Conservation (phyloP, 2,329 filamentous ascomycete species). For the Epicoccum sorghinum region DNA sequence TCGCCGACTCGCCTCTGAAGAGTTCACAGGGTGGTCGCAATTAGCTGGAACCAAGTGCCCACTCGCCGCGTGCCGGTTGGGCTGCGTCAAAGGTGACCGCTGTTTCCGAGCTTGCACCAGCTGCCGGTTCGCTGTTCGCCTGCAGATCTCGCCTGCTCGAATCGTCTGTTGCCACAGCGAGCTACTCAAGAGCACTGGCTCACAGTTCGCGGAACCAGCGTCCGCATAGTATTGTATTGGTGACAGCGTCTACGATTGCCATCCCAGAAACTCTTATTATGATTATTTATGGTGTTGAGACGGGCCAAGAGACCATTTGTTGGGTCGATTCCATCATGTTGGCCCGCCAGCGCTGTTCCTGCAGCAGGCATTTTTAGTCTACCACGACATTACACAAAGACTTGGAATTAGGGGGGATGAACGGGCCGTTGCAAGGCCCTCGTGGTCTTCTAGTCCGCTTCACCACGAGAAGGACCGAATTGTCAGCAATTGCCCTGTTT, state of each 20-base stretch:
- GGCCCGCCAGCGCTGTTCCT: constrained; percentile 2
- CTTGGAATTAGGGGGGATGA: constrained; percentile 1
- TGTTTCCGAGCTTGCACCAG: constrained; percentile 3
- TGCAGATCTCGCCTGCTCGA: constrained; percentile 5
- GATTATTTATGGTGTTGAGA: background rate
- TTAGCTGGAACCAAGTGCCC: background rate
- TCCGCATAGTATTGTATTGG: background rate
- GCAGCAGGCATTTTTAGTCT: constrained; percentile 3
- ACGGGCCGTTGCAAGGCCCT: constrained; percentile 17
- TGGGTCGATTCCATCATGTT: constrained; percentile 1
- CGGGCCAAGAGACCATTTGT: background rate
- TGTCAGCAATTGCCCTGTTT: constrained; percentile 6
- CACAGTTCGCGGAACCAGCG: constrained; percentile 6
- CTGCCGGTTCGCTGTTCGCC: constrained; percentile 1
- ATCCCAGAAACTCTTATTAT: background rate
- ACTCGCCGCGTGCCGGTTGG: constrained; percentile 13
- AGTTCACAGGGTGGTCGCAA: constrained; percentile 5
- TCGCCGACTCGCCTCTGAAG: constrained; percentile 2
- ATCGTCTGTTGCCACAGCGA: constrained; percentile 2
- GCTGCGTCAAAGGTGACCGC: constrained; percentile 12
- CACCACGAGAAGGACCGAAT: constrained; percentile 9
- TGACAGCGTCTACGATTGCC: constrained; percentile 4
- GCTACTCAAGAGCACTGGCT: constrained; percentile 12
- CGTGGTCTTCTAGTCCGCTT: constrained; percentile 13
- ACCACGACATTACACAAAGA: constrained; percentile 6